Evolutionary conservation across 192 early-diverging fungal species (phyloP).

Genomic region (Chytriomyces sp.): DNA sequence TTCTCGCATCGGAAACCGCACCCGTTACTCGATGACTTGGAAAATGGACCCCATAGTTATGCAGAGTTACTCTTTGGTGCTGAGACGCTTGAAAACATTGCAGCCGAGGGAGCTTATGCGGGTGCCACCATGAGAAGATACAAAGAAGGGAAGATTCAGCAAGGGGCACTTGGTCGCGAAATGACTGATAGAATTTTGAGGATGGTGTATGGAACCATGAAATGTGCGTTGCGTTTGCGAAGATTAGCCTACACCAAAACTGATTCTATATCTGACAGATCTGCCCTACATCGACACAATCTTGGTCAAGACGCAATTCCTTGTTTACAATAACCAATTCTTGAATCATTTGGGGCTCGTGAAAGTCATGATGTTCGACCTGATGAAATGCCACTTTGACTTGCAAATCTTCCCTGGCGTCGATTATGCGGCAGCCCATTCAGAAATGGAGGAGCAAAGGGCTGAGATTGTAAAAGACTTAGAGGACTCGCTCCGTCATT

Average conservation of each 20-base stretch:
- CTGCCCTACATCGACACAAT: constrained; percentile 58
- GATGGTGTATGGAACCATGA: constrained; percentile 60
- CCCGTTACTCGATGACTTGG: constrained; percentile 39
- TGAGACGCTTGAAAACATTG: constrained; percentile 55
- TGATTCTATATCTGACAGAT: constrained; percentile 37
- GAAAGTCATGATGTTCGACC: constrained; percentile 56
- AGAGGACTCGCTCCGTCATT: constrained; percentile 34
- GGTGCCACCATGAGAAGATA: constrained; percentile 36
- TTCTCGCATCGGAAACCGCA: constrained; percentile 17
- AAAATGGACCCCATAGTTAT: constrained; percentile 29
- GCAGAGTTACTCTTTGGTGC: constrained; percentile 48
- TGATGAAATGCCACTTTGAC: constrained; percentile 62
- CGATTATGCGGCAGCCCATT: constrained; percentile 22
- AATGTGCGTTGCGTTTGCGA: constrained; percentile 42
- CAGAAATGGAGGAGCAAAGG: constrained; percentile 12
- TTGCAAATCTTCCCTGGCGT: constrained; percentile 47
- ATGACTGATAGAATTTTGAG: constrained; percentile 56
- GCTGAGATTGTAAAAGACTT: constrained; percentile 47
- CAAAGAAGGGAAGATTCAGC: background rate
- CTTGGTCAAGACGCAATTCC: constrained; percentile 59
- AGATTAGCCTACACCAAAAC: background rate
- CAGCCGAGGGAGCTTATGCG: constrained; percentile 47
- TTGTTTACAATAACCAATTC: constrained; percentile 63
- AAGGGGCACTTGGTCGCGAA: constrained; percentile 1
- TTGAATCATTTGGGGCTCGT: constrained; percentile 52